A percentile compares a stretch with the other conserved stretches of the same genome.
phyloP scores from a whole-genome alignment of 306 rosid genomes.

The Rosa persica region DNA sequence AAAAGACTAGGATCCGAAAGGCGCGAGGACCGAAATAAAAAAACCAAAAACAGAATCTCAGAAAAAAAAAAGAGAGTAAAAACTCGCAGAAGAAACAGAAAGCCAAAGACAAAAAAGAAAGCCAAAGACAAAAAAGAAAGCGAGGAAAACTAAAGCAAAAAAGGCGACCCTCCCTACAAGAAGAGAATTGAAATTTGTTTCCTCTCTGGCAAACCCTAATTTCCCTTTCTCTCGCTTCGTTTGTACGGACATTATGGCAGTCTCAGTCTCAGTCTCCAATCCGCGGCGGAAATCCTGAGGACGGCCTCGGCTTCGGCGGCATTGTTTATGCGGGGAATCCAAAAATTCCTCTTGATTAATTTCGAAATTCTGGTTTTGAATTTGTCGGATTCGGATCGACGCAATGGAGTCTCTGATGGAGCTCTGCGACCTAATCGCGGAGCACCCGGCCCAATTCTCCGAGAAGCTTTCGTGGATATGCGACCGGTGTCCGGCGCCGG shows the following conservation, averaged over 20 bases:
- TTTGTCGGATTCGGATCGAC: conserved; percentile 12
- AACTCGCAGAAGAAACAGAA: background rate
- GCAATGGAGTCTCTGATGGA: conserved; percentile 86
- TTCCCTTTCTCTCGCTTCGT: background rate
- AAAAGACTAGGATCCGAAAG: conserved; percentile 13
- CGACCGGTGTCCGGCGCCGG: conserved; percentile 75
- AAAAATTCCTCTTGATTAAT: background rate
- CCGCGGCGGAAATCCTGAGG: conserved; percentile 15
- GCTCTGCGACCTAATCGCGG: conserved; percentile 90
- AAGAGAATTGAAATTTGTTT: background rate
- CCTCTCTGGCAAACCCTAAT: conserved; percentile 8
- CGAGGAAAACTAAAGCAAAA: background rate
- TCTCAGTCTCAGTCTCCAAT: background rate
- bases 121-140: background rate
- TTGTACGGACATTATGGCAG: background rate
- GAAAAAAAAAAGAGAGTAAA: background rate
- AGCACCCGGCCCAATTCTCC: conserved; percentile 67
- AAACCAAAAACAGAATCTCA: background rate
- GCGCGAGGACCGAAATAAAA: conserved; percentile 15
- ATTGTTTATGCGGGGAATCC: background rate
- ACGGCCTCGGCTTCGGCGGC: background rate
- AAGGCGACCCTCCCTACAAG: background rate
- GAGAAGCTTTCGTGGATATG: conserved; percentile 86
- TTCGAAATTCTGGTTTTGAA: background rate
- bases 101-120: background rate